Conservation (phyloP, 2,329 filamentous ascomycete genomes). For the Colletotrichum siamense region DNA sequence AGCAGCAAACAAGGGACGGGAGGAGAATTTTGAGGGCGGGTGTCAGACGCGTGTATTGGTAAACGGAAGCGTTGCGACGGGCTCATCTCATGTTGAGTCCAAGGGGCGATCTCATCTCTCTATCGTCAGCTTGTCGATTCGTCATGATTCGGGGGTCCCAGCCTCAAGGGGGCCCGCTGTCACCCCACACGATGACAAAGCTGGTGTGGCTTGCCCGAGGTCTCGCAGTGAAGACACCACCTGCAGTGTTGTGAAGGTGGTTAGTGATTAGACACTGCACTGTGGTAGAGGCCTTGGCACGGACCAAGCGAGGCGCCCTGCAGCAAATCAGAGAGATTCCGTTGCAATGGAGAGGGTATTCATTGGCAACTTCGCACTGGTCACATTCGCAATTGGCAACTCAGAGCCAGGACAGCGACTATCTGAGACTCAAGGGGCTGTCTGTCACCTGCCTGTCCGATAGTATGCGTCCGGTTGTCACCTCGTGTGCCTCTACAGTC, state of each 20-base stretch:
- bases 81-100: constrained; percentile 8
- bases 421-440: background rate
- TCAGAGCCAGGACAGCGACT: background rate
- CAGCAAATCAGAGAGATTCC: background rate
- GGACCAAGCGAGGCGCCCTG: background rate
- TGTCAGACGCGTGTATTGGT: constrained; percentile 2
- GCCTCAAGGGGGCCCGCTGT: background rate
- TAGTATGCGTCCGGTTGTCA: background rate
- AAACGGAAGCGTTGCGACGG: constrained; percentile 4
- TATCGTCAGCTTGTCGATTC: background rate
- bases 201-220: constrained; percentile 4
- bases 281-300: background rate
- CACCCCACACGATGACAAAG: constrained; percentile 10
- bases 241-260: background rate
- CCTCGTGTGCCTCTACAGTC: background rate
- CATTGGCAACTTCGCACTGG: background rate
- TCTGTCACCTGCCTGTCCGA: background rate
- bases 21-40: background rate
- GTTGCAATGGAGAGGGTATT: background rate
- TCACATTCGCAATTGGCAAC: background rate
- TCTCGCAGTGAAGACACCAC: background rate
- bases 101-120: constrained; percentile 3
- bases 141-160: constrained; percentile 14
- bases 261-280: background rate
- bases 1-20: constrained; percentile 5